phyloP scores from a whole-genome alignment of 2,329 filamentous ascomycete genomes.

The Colletotrichum magnum region DNA sequence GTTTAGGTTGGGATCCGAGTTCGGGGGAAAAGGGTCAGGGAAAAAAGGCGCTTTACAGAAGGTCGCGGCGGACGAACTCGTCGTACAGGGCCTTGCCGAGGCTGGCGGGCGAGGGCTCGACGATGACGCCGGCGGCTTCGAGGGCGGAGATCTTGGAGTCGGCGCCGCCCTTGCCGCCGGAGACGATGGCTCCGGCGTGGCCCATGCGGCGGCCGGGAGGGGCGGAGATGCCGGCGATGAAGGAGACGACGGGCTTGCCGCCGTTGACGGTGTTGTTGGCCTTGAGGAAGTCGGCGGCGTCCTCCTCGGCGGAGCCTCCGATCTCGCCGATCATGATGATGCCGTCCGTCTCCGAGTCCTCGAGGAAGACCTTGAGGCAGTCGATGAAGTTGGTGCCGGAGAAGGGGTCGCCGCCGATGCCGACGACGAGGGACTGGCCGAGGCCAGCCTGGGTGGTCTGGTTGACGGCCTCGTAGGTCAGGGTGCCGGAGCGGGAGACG shows the following conservation, averaged over 20 bases:
- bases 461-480: slow-evolving; percentile 99
- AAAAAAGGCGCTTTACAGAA: slow-evolving; percentile 75
- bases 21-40: too few relatives aligned
- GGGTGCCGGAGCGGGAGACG: slow-evolving; percentile 96
- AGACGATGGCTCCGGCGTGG: slow-evolving; percentile 98
- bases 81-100: slow-evolving; percentile 95
- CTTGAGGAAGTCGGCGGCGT: slow-evolving; percentile 96
- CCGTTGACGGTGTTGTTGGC: slow-evolving; percentile 88
- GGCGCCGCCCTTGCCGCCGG: slow-evolving; percentile 96
- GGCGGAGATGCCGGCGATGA: slow-evolving; percentile 98
- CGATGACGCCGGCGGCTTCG: slow-evolving; percentile 92
- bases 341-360: slow-evolving; percentile 96
- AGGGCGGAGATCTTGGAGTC: slow-evolving; percentile 98
- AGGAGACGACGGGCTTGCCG: slow-evolving; percentile 94
- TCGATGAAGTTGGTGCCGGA: slow-evolving; percentile 99
- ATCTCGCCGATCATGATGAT: slow-evolving; percentile 99
- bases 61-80: slow-evolving; percentile 95
- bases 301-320: slow-evolving; percentile 96
- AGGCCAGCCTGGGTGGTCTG: slow-evolving; percentile 98
- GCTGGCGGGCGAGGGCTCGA: slow-evolving; percentile 92
- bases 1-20: not conserved
- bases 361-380: slow-evolving; percentile 96
- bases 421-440: slow-evolving; percentile 97
- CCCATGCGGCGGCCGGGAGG: slow-evolving; percentile 98
- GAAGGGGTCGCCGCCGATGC: slow-evolving; percentile 98